Base-by-base conservation (phyloP, 2,329 filamentous ascomycete genomes). In the Xylogone sp. region DNA sequence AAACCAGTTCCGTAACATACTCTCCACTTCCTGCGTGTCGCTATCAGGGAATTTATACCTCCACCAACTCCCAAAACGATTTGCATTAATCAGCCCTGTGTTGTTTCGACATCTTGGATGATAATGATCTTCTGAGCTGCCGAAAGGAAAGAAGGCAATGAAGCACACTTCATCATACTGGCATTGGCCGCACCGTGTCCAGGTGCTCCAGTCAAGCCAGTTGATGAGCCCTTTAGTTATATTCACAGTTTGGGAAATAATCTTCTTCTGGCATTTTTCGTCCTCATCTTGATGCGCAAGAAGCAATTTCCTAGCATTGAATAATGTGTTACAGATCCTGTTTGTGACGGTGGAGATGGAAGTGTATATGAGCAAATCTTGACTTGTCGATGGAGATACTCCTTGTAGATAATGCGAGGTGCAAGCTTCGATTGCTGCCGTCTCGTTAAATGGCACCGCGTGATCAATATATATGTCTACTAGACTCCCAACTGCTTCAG, bases 131-230 rank as follows among this genome's bases (percentile, higher is more conserved):
- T 80, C 71, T 0, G 68, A 60, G 0, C 67, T 71, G 0, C 83
- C 83, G 62, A 75, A 70, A 0, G 83, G 83, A 82, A 82, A 87
- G 60, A 86, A 83, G 1, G 82, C 81, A n/a, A 85, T 70, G 44
- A 81, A 75, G 54, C 82, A 82, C 2, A 83, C 65, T 64, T 86
- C 76, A 43, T 79, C 72, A 7, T 71, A 69, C 0, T 59, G 64
- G 60, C 84, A 87, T 1, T 72, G 70, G 6, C 71, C 68, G 48
- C 81, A 81, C 46, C 75, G 71, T 58, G 80, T 83, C 81, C 81
- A 86, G 0, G 67, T 73, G 3, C 79, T 74, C 84, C 84, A 87
- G 6, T 71, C 70, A 2, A 87, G 69, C 51, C 76, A 76, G 1
- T 65, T 54, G 19, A 77, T 73, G 16, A 87, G 61, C 0, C 64